Percentiles rank a stretch among this genome's conserved stretches.
phyloP scores from a whole-genome alignment of 768 basidiomycete species.

The Tylopilus cervinicoccineus region DNA sequence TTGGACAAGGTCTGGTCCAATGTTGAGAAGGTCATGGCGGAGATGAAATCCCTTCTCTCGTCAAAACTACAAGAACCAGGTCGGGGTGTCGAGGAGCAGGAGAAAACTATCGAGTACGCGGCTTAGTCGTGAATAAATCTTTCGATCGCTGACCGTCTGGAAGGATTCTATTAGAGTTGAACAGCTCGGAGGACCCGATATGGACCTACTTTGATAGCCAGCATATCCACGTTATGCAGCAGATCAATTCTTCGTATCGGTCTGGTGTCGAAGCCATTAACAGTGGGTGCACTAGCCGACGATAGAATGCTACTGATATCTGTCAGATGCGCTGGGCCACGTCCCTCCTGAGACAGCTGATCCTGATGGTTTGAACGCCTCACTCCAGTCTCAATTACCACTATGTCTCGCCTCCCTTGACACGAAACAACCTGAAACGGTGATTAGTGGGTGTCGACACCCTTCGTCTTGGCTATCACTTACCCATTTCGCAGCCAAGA shows the following conservation, averaged over 20 bases:
- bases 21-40: constrained; percentile 91
- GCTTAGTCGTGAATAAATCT: background rate
- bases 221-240: constrained; percentile 78
- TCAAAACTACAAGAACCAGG: constrained; percentile 77
- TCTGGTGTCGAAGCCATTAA: constrained; percentile 47
- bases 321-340: constrained; percentile 46
- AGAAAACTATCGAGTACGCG: constrained; percentile 91
- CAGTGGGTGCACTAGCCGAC: constrained; percentile 32
- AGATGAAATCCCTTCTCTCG: constrained; percentile 77
- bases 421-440: constrained; percentile 55
- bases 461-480: background rate
- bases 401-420: constrained; percentile 57
- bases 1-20: constrained; percentile 95
- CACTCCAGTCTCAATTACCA: constrained; percentile 57
- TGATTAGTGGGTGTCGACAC: constrained; percentile 45
- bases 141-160: constrained; percentile 5
- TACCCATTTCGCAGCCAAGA: constrained; percentile 47
- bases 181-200: constrained; percentile 81
- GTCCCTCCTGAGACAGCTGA: constrained; percentile 32
- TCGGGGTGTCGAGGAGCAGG: constrained; percentile 87
- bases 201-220: constrained; percentile 97
- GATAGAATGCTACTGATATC: constrained; percentile 4
- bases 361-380: constrained; percentile 37
- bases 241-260: constrained; percentile 62
- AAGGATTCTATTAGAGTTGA: constrained; percentile 87